Percentiles rank a stretch among this genome's conserved stretches.
Evolutionary conservation across 2,329 filamentous ascomycete species (phyloP).

Genomic region (Metarhizium guizhouense): DNA sequence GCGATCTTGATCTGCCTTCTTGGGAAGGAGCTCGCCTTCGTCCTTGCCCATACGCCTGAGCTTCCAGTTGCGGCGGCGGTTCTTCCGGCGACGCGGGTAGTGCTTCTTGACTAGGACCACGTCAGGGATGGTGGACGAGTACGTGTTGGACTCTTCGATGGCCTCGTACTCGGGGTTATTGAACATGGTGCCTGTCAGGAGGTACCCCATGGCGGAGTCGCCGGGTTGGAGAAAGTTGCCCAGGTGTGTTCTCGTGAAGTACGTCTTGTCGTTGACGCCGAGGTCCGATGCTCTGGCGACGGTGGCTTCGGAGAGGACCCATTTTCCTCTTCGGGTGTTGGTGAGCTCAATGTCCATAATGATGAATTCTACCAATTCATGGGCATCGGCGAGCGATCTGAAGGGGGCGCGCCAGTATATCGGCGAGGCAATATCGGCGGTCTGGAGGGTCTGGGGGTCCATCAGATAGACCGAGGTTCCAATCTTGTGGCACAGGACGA

Average conservation of each 20-base stretch:
- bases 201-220: slow-evolving; percentile 91
- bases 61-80: slow-evolving; percentile 77
- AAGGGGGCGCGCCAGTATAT: slow-evolving; percentile 93
- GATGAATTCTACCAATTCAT: slow-evolving; percentile 83
- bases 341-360: slow-evolving; percentile 87
- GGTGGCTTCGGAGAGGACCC: slow-evolving; percentile 77
- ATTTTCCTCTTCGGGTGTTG: slow-evolving; percentile 68
- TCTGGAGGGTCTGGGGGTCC: slow-evolving; percentile 86
- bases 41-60: slow-evolving; percentile 90
- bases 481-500: slow-evolving; percentile 78
- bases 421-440: slow-evolving; percentile 70
- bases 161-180: slow-evolving; percentile 82
- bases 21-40: slow-evolving; percentile 76
- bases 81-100: slow-evolving; percentile 79
- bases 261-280: slow-evolving; percentile 76
- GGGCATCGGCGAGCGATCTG: slow-evolving; percentile 70
- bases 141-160: slow-evolving; percentile 68
- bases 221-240: slow-evolving; percentile 78
- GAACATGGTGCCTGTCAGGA: slow-evolving; percentile 81
- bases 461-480: slow-evolving; percentile 85
- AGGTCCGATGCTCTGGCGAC: slow-evolving; percentile 82
- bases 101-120: slow-evolving; percentile 96
- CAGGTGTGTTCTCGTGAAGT: slow-evolving; percentile 84
- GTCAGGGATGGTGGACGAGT: slow-evolving; percentile 74
- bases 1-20: slow-evolving; percentile 79